A percentile compares a stretch with the other conserved stretches of the same genome.
These are phyloP conservation scores for Xanthoceras sorbifolium DNA, from an alignment of 345 rosid species.

Conservation along the genomic window DNA sequence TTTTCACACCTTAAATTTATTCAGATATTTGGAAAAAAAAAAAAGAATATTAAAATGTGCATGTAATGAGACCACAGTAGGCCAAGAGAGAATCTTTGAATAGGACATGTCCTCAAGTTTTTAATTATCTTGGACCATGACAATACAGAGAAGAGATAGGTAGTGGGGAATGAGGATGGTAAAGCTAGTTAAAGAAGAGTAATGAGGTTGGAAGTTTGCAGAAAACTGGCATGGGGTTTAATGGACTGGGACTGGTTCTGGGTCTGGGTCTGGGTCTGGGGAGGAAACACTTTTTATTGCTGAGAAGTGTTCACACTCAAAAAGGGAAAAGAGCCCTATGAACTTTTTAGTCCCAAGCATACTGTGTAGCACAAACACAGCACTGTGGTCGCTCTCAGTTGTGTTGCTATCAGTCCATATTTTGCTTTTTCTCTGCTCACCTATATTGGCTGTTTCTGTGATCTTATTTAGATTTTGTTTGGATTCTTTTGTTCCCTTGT, in stretches of 20 bases:
- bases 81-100: constrained; percentile 30
- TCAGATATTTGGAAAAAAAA: constrained; percentile 9
- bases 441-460: constrained; percentile 20
- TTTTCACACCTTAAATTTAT: constrained; percentile 13
- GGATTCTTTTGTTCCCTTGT: constrained; percentile 29
- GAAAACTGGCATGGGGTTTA: constrained; percentile 23
- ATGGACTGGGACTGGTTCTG: background rate
- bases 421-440: constrained; percentile 38
- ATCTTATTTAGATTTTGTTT: constrained; percentile 33
- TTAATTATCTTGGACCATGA: constrained; percentile 15
- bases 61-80: constrained; percentile 1
- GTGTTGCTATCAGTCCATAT: constrained; percentile 29
- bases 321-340: constrained; percentile 28
- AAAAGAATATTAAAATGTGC: background rate
- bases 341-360: constrained; percentile 26
- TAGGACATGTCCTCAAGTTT: constrained; percentile 33
- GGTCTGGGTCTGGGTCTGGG: background rate
- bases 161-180: background rate
- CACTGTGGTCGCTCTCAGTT: constrained; percentile 29
- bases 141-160: constrained; percentile 28
- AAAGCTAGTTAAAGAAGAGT: constrained; percentile 22
- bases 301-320: background rate
- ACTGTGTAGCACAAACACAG: constrained; percentile 19
- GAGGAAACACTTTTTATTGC: constrained; percentile 12
- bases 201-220: constrained; percentile 25